Evolutionary conservation across 345 rosid species (phyloP), one percentile per base, ranked within the genome.

Genomic region (Arabidopsis suecica): DNA sequence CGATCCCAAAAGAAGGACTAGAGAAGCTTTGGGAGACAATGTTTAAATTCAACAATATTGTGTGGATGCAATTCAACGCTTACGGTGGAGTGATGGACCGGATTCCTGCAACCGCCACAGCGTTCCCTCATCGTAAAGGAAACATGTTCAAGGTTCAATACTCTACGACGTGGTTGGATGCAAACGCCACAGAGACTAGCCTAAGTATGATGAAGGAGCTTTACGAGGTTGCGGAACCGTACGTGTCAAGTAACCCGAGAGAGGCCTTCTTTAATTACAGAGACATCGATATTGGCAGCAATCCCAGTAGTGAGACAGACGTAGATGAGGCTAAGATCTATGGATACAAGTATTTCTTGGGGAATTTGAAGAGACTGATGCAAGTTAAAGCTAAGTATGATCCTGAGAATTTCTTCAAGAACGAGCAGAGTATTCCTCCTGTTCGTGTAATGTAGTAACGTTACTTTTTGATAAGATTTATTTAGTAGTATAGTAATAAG

Each of bases 121-220:
- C 88, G 8, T 86, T 84, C 70, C 88, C 89, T 6, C 89, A 86
- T 36, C 78, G 86, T 55, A 77, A 71, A 18, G 88, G 89, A 33
- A 73, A 58, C 40, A 4, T 82, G 25, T 84, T 72, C 79, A 82
- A 73, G 78, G 65, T 81, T 50, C 78, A 79, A 32, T 81, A 82
- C 28, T 25, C 64, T 11, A 58, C 55, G 1, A 53, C 2, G 8
- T 84, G 89, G 89, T 36, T 36, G 4, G 75, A 77, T 16, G 70
- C 33, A 11, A 69, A 48, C 1, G 25, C 23, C 1, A 72, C 68
- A 7, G 37, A 55, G 22, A 54, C 41, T 50, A 68, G 71, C 73
- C 49, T 82, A 23, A 71, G 49, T 8, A 53, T 64, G 82, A 77
- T 75, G 5, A 83, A 82, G 44, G 61, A 68, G 57, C 80, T 86